Evolutionary conservation across 331 rosid genomes (phyloP), one percentile per base, ranked within the genome.

Genomic region (Acacia pycnantha): DNA sequence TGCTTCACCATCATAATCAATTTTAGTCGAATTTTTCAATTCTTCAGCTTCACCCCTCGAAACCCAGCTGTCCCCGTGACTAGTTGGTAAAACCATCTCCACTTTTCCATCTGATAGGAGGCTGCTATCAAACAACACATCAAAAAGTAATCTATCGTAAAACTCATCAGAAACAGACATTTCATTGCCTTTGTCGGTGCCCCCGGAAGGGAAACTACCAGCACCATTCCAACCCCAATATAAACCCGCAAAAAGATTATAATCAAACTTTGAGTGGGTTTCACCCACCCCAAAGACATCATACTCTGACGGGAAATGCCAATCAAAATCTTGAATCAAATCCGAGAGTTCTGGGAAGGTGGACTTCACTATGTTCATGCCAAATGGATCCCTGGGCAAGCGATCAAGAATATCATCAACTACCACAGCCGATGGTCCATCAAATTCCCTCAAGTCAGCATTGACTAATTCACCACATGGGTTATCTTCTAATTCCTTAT

Each of bases 311-410:
- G 71, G 86, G 9, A 73, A 81, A 70, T 56, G 81, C 75, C 58
- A 73, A 44, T 87, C 88, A 41, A 89, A 82, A 88, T 86, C 85
- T 24, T 85, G 84, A 46, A 88, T 70, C 90, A 90, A 88, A 56
- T 87, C 90, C 11, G 90, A 81, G 82, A 92, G 76, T 8, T 87
- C 82, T 1, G 87, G 87, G 56, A 90, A 76, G 47, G 87, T 86
- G 44, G 93, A 88, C 79, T 82, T 78, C 14, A 78, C 79, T 21
- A 76, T 77, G 74, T 85, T 87, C 92, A 90, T 88, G 18, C 84
- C 96, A 79, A 90, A 91, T 35, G 97, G 97, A 84, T 93, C 97
- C 62, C 43, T 74, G 8, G 94, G 96, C 82, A 91, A 87, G 18
- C 27, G 83, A 85, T 85, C 91, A 75, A 81, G 74, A 84, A 90